Evolutionary conservation across 1,284 basidiomycete genomes (phyloP).

Genomic region (Apiotrichum domesticum): DNA sequence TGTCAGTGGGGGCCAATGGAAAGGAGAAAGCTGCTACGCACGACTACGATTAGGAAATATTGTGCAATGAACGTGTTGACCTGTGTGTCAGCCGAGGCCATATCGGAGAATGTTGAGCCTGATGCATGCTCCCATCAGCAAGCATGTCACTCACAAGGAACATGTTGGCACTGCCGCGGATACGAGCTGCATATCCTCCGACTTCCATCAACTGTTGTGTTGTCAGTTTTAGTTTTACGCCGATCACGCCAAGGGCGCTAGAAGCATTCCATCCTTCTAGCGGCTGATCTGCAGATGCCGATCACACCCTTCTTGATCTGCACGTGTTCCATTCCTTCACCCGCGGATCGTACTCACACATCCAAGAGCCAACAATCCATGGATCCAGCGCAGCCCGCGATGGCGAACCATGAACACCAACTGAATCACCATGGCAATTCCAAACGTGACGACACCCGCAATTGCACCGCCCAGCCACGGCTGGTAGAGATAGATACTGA

Average conservation of each 20-base stretch:
- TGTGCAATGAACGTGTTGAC: slow-evolving; percentile 31
- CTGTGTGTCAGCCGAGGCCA: neutral
- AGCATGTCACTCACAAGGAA: slow-evolving; percentile 14
- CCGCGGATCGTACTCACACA: slow-evolving; percentile 13
- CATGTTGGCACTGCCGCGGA: slow-evolving; percentile 21
- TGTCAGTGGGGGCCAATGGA: neutral
- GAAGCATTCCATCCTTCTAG: neutral
- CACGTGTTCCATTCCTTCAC: no score
- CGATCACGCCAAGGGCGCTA: neutral
- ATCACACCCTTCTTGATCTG: no score
- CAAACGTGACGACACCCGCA: slow-evolving; percentile 36
- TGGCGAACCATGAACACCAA: slow-evolving; percentile 19
- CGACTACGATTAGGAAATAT: slow-evolving; percentile 48
- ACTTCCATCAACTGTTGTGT: slow-evolving; percentile 30
- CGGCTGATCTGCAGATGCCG: no score
- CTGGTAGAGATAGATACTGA: slow-evolving; percentile 44
- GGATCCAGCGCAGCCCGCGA: slow-evolving; percentile 21
- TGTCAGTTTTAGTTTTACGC: no score
- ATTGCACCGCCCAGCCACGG: slow-evolving; percentile 37
- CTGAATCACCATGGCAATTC: slow-evolving; percentile 30
- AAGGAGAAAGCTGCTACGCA: slow-evolving; percentile 19
- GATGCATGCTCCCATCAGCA: neutral
- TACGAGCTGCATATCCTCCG: slow-evolving; percentile 32
- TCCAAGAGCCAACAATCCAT: slow-evolving; percentile 22
- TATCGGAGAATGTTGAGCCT: no score